Conservation (phyloP, 495 filamentous ascomycete species). For the Mycothermus thermophilus region DNA sequence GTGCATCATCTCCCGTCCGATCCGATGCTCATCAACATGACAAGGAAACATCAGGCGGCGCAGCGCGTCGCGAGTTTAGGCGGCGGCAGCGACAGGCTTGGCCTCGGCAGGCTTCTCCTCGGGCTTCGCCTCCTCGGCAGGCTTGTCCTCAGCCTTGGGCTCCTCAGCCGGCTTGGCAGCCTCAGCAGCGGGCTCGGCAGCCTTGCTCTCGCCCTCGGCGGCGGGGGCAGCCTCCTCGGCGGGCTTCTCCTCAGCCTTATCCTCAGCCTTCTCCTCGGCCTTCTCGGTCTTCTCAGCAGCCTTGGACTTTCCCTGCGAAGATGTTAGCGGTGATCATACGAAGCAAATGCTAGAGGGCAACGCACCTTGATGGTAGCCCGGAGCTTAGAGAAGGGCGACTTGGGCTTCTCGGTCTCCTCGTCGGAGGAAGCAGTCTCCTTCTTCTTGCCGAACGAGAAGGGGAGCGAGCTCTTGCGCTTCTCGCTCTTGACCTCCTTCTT, state of each 20-base stretch:
- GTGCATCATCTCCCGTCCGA: constrained; percentile 10
- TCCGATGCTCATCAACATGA: constrained; percentile 4
- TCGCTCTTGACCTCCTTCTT: constrained; percentile 39
- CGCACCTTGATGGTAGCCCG: constrained; percentile 35
- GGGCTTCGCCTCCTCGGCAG: constrained; percentile 25
- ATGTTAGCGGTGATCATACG: not conserved
- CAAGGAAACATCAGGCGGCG: constrained; percentile 2
- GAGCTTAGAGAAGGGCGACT: constrained; percentile 43
- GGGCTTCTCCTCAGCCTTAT: constrained; percentile 33
- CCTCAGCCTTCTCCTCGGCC: constrained; percentile 33
- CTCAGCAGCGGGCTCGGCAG: constrained; percentile 26
- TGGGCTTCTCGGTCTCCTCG: constrained; percentile 37
- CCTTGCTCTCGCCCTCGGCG: constrained; percentile 18
- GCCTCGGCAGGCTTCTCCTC: constrained; percentile 24
- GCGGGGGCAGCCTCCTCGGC: constrained; percentile 31
- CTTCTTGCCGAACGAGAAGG: constrained; percentile 43
- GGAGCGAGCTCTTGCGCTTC: constrained; percentile 44
- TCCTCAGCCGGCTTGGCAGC: constrained; percentile 11
- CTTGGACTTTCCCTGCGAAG: constrained; percentile 17
- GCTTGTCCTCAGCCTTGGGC: constrained; percentile 17
- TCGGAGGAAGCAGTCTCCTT: constrained; percentile 33
- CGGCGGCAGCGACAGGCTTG: constrained; percentile 32
- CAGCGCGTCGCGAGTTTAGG: constrained; percentile 25
- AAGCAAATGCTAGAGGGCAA: not conserved
- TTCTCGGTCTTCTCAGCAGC: constrained; percentile 34